A percentile compares a stretch with the other conserved stretches of the same genome.
These are phyloP conservation scores for Ophiorrhiza pumila DNA, from an alignment of 257 asterid genomes.

Conservation along the genomic window DNA sequence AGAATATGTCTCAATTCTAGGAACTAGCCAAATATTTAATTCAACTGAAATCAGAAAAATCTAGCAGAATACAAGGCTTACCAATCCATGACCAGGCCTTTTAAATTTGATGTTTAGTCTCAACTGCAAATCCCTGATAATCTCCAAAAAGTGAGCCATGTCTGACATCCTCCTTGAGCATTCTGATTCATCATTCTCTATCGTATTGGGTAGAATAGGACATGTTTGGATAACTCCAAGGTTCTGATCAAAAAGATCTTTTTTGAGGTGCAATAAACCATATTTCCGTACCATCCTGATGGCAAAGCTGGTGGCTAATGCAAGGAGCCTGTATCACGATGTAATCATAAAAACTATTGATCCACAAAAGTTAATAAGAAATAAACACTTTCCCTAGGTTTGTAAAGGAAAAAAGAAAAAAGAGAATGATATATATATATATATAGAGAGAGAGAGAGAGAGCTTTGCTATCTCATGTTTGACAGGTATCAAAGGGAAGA, in stretches of 20 bases:
- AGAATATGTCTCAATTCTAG: constrained; percentile 12
- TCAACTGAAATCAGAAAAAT: constrained; percentile 23
- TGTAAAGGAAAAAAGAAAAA: neutral
- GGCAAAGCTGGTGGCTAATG: constrained; percentile 72
- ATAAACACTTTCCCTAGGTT: neutral
- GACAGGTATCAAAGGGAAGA: neutral
- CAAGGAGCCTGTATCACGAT: constrained; percentile 81
- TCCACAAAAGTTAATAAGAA: neutral
- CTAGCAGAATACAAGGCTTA: constrained; percentile 28
- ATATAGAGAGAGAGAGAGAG: neutral
- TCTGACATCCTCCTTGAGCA: constrained; percentile 52
- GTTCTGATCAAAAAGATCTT: constrained; percentile 43
- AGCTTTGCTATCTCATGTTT: neutral
- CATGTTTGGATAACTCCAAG: constrained; percentile 30
- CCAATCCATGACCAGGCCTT: constrained; percentile 67
- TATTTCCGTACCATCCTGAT: constrained; percentile 63
- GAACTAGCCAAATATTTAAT: constrained; percentile 14
- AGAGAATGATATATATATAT: neutral
- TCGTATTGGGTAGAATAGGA: constrained; percentile 32
- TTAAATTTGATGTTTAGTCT: constrained; percentile 53
- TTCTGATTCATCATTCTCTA: constrained; percentile 40
- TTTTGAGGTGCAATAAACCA: constrained; percentile 66
- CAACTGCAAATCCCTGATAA: constrained; percentile 72
- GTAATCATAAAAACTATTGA: constrained; percentile 17
- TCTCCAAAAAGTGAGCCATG: constrained; percentile 73